Evolutionary conservation across 1,284 basidiomycete species (phyloP), one percentile per base, ranked within the genome.

Genomic region (Flammula alnicola): DNA sequence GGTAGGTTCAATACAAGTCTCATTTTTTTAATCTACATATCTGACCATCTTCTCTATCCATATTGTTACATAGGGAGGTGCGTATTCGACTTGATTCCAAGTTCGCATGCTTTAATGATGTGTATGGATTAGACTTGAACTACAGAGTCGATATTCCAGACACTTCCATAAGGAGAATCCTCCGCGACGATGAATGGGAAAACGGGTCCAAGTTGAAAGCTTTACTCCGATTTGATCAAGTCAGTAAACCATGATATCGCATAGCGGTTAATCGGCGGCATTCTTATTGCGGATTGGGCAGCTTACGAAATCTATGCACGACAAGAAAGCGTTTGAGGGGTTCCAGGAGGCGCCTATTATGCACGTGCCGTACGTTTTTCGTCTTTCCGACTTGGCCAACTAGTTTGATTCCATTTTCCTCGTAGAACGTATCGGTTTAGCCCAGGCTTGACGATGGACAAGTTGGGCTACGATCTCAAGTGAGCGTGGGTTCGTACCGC

Each of bases 111-210:
- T 42, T 26, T 20, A 7, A 35, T 44, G 5, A 17, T 7, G 12
- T 12, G 38, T 14, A n/a, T 4, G 4, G 40, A 17, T 40, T 48
- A 88, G 88, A 91, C 65, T 67, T 91, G 39, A 91, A 91, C 62
- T 91, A 91, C 59, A 78, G 88, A 26, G 65, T 91, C 23, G 80
- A 86, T 58, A 69, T 87, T 23, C 69, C 81, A 0, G 85, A 88
- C 58, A 54, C 63, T 5, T 85, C 88, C 51, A 70, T 88, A 5
- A 75, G 88, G 25, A 62, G 63, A 8, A 66, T 86, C 8, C 59
- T 91, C 31, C 59, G 60, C 9, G 68, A 75, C 14, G 65, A 72
- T 3, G 63, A 67, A 3, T 74, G 72, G 64, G 65, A 70, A n/a
- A 42, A 46, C 12, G 26, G 20, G 19, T 56, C 71, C 17, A 76